A percentile compares a stretch with the other conserved stretches of the same genome.
phyloP scores from a whole-genome alignment of 331 rosid species.

The Pyracantha coccinea region DNA sequence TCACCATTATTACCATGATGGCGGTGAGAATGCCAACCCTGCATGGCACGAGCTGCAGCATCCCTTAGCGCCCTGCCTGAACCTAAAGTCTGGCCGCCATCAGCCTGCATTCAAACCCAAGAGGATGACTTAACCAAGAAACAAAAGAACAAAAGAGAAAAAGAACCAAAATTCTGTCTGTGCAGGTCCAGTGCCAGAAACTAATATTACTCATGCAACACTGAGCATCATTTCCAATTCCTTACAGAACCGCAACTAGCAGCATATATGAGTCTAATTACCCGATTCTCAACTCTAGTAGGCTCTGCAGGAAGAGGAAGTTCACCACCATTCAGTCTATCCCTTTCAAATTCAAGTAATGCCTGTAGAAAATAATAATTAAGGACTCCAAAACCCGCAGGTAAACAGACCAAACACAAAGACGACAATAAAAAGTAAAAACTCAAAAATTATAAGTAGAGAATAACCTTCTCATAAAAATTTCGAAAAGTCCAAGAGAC shows the following conservation, averaged over 20 bases:
- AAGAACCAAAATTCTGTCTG: not conserved
- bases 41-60: conserved; percentile 28
- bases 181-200: not conserved
- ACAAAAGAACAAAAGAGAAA: not conserved
- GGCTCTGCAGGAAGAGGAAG: conserved; percentile 8
- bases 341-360: conserved; percentile 20
- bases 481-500: conserved; percentile 22
- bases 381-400: not conserved
- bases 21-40: conserved; percentile 23
- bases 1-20: conserved; percentile 14
- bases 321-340: conserved; percentile 11
- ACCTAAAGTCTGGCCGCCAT: conserved; percentile 12
- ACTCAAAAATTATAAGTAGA: not conserved
- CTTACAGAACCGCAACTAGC: not conserved
- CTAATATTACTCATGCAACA: not conserved
- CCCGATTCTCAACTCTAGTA: conserved; percentile 14
- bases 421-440: not conserved
- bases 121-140: not conserved
- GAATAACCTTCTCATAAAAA: conserved; percentile 19
- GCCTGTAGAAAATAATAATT: conserved; percentile 6
- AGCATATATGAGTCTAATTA: not conserved
- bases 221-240: not conserved
- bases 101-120: conserved; percentile 12
- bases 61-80: conserved; percentile 21
- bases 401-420: not conserved